Evolutionary conservation across 108 stramenopile species (phyloP), one percentile per base, ranked within the genome.

Genomic region (Phaeodactylum tricornutum): DNA sequence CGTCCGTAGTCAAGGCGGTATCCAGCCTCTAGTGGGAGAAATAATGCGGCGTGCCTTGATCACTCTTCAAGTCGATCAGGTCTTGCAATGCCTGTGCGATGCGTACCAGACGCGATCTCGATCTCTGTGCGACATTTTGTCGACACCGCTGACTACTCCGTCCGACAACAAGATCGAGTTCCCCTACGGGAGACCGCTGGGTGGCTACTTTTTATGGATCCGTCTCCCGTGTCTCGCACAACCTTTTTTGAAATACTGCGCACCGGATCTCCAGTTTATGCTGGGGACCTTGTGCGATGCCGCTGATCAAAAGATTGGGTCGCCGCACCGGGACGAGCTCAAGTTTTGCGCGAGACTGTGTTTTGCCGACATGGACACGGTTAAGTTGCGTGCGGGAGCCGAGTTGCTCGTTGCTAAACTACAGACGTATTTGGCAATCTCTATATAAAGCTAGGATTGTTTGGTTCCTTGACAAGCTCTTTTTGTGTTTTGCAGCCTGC

Each of bases 171-270:
- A 55, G 4, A 67, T 83, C 21, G 44, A 42, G 17, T 21, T 77
- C 17, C 20, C 29, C 12, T 12, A n/a, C 19, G n/a, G n/a, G n/a
- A 32, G 32, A 15, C 66, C 66, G 2, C 31, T 59, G 1, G 75
- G 75, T n/a, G 79, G 79, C 16, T 83, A 83, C 39, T 83, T 83
- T 36, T 17, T 79, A 29, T 83, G 77, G 77, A 57, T 79, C 8
- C 20, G 47, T 24, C 77, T 83, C 55, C 71, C 66, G 44, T n/a
- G 40, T 31, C 43, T 44, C 30, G 55, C 65, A 25, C 59, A 64
- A 15, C 52, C 63, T 6, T 69, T 83, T 37, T 63, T 66, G 36
- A 37, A n/a, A 0, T 74, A 56, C 29, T 64, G 64, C 7, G 28
- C 62, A 6, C 43, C 31, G 41, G 72, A 66, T 40, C 55, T 83